Evolutionary conservation across 2,329 filamentous ascomycete species (phyloP).

Genomic region (Aspergillus ibericus): DNA sequence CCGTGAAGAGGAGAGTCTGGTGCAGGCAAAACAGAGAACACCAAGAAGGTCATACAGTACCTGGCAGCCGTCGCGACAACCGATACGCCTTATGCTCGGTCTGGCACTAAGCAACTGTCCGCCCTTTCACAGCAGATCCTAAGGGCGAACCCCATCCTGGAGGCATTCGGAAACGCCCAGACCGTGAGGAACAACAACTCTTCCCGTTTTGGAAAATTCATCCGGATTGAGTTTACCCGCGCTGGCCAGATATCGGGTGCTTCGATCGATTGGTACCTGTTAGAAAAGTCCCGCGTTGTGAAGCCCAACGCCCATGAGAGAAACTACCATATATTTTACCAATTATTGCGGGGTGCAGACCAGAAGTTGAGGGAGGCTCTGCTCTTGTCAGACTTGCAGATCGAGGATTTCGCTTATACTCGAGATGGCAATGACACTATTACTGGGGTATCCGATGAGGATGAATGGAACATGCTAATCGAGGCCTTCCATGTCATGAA

Average conservation of each 20-base stretch:
- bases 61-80: slow-evolving; percentile 88
- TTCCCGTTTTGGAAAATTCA: slow-evolving; percentile 97
- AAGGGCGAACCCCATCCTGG: slow-evolving; percentile 92
- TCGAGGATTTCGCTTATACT: slow-evolving; percentile 90
- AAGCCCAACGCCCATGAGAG: slow-evolving; percentile 82
- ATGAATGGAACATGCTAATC: slow-evolving; percentile 86
- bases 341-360: slow-evolving; percentile 83
- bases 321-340: slow-evolving; percentile 98
- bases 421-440: slow-evolving; percentile 89
- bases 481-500: slow-evolving; percentile 96
- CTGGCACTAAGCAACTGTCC: slow-evolving; percentile 67
- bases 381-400: slow-evolving; percentile 69
- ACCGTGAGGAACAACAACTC: slow-evolving; percentile 98
- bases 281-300: slow-evolving; percentile 98
- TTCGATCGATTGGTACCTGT: slow-evolving; percentile 96
- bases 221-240: slow-evolving; percentile 89
- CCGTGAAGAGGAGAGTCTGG: slow-evolving; percentile 76
- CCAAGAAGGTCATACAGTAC: slow-evolving; percentile 99
- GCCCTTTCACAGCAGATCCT: slow-evolving; percentile 96
- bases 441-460: slow-evolving; percentile 80
- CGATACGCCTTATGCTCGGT: slow-evolving; percentile 65
- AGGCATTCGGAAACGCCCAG: slow-evolving; percentile 97
- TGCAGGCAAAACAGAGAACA: slow-evolving; percentile 98
- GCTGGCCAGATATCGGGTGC: slow-evolving; percentile 89
- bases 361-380: slow-evolving; percentile 71